A percentile compares a stretch with the other conserved stretches of the same genome.
These are phyloP conservation scores for Pseudozyma sp. DNA, from an alignment of 1,284 basidiomycete species.

Conservation along the genomic window DNA sequence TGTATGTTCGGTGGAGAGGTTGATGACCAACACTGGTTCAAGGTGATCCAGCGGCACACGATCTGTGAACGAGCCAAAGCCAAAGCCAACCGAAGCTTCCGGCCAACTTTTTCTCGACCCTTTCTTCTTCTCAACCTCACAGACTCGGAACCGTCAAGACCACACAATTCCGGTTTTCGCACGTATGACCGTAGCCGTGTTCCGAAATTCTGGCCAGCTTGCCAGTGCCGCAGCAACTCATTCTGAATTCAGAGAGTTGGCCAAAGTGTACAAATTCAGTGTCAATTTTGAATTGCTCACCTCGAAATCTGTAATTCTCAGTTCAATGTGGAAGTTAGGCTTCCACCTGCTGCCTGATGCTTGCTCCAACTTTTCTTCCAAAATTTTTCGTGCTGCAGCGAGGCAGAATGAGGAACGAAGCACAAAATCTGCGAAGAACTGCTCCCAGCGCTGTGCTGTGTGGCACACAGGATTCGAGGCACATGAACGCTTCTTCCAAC, in stretches of 20 bases:
- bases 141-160: conserved; percentile 18
- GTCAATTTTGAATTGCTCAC: not conserved
- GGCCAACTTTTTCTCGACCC: conserved; percentile 9
- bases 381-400: conserved; percentile 35
- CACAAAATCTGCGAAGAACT: no score
- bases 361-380: conserved; percentile 28
- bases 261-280: not conserved
- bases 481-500: conserved; percentile 6
- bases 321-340: not conserved
- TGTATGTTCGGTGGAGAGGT: no score
- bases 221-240: conserved; percentile 49
- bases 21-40: no score
- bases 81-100: not conserved
- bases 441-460: not conserved
- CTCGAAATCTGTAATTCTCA: not conserved
- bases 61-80: not conserved
- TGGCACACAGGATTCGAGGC: conserved; percentile 2
- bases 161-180: conserved; percentile 8
- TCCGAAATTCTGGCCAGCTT: not conserved
- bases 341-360: not conserved
- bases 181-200: conserved; percentile 6
- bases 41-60: no score
- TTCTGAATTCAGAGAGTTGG: not conserved
- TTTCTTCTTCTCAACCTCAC: conserved; percentile 12
- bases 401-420: conserved; percentile 4